Percentiles rank a stretch among this genome's conserved stretches.
Conservation (phyloP, 352 stramenopile species). For the Phytopythium boreale region DNA sequence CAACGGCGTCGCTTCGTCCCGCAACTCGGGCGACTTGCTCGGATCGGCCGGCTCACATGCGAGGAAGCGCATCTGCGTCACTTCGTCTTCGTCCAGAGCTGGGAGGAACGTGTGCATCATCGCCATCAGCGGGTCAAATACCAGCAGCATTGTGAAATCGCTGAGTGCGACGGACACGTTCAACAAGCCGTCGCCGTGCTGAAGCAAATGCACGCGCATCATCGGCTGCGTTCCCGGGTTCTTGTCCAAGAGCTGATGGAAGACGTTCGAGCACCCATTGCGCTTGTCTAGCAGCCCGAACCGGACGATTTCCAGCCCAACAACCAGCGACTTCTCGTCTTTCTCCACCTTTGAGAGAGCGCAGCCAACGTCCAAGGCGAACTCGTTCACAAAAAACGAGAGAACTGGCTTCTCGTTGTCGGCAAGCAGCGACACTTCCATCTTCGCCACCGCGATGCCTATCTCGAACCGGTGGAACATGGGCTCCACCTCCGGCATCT, state of each 20-base stretch:
- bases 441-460: slow-evolving; percentile 42
- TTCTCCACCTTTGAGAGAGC: slow-evolving; percentile 40
- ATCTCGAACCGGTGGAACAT: slow-evolving; percentile 66
- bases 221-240: slow-evolving; percentile 62
- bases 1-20: slow-evolving; percentile 35
- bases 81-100: slow-evolving; percentile 63
- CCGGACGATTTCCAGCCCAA: slow-evolving; percentile 46
- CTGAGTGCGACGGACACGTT: slow-evolving; percentile 51
- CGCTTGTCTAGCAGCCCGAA: slow-evolving; percentile 77
- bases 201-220: slow-evolving; percentile 42
- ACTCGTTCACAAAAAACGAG: slow-evolving; percentile 50
- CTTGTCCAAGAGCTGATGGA: slow-evolving; percentile 69
- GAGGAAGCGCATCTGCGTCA: slow-evolving; percentile 71
- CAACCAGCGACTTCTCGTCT: slow-evolving; percentile 27
- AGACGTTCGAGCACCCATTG: slow-evolving; percentile 60
- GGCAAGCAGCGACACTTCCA: slow-evolving; percentile 49
- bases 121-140: slow-evolving; percentile 74
- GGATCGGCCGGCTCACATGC: slow-evolving; percentile 36
- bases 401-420: slow-evolving; percentile 47
- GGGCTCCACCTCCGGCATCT: slow-evolving; percentile 33
- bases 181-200: slow-evolving; percentile 51
- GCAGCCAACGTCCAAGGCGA: slow-evolving; percentile 45
- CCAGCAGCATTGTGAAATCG: slow-evolving; percentile 64
- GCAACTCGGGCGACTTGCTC: slow-evolving; percentile 55
- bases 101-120: slow-evolving; percentile 55